A percentile compares a stretch with the other conserved stretches of the same genome.
These are phyloP conservation scores for Tolypocladium sp. DNA, from an alignment of 2,329 filamentous ascomycete species.

Conservation along the genomic window DNA sequence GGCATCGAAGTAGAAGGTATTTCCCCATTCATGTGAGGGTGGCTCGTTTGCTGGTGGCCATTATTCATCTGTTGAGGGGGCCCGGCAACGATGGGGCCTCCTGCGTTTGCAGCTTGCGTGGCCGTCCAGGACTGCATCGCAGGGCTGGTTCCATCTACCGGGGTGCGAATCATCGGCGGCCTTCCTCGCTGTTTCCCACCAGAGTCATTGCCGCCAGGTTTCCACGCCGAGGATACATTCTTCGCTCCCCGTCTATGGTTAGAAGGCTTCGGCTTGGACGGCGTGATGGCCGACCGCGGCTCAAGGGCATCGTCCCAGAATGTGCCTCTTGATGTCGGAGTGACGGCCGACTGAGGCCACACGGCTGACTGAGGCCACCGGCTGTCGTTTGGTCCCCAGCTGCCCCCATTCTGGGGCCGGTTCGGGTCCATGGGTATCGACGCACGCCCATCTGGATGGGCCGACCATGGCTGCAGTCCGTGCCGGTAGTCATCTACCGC, in stretches of 20 bases:
- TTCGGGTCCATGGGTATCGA: constrained; percentile 26
- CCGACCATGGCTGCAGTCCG: constrained; percentile 35
- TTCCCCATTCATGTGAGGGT: not conserved
- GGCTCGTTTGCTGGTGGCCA: not conserved
- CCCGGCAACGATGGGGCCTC: constrained; percentile 22
- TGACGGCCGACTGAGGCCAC: constrained; percentile 72
- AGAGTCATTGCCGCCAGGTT: constrained; percentile 50
- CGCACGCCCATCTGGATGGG: constrained; percentile 29
- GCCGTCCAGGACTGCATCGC: constrained; percentile 49
- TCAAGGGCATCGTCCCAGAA: constrained; percentile 52
- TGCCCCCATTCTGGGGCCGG: constrained; percentile 17
- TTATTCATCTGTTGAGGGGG: not conserved
- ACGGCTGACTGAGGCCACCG: constrained; percentile 69
- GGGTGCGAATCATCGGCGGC: constrained; percentile 58
- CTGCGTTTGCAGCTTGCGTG: constrained; percentile 33
- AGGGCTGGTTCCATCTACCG: constrained; percentile 57
- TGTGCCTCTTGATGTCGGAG: constrained; percentile 45
- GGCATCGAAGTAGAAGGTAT: not conserved
- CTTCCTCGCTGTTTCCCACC: constrained; percentile 68
- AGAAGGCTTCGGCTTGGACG: constrained; percentile 42
- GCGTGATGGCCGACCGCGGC: constrained; percentile 66
- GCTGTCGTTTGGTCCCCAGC: constrained; percentile 32
- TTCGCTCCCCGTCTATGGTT: constrained; percentile 61
- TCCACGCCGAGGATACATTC: constrained; percentile 87
- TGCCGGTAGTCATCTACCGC: constrained; percentile 27